A percentile compares a stretch with the other conserved stretches of the same genome.
These are phyloP conservation scores for Chamaecrista fasciculata DNA, from an alignment of 306 rosid species.

Conservation along the genomic window DNA sequence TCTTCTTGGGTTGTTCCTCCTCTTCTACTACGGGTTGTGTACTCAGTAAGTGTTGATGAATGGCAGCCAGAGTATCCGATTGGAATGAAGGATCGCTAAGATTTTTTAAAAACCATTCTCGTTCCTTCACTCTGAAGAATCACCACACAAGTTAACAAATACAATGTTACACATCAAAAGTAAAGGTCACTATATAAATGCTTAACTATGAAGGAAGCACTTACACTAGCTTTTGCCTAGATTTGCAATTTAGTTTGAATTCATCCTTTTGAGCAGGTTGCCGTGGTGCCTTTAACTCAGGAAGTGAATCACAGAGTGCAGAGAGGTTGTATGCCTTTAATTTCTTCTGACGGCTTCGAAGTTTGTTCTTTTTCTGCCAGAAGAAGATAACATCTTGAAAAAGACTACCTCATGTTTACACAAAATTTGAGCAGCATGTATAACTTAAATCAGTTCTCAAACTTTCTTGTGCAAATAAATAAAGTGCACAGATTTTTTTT, in stretches of 20 bases:
- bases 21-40: slow-evolving; percentile 57
- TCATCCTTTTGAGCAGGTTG: slow-evolving; percentile 28
- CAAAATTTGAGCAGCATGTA: background rate
- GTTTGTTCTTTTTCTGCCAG: slow-evolving; percentile 43
- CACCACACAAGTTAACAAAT: slow-evolving; percentile 19
- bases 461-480: background rate
- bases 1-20: slow-evolving; percentile 56
- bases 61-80: slow-evolving; percentile 59
- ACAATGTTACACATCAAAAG: slow-evolving; percentile 7
- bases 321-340: slow-evolving; percentile 74
- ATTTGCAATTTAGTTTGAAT: slow-evolving; percentile 56
- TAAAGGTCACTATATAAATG: slow-evolving; percentile 14
- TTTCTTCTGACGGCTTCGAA: slow-evolving; percentile 60
- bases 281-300: slow-evolving; percentile 43
- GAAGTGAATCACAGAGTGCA: slow-evolving; percentile 62
- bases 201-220: slow-evolving; percentile 30
- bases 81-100: slow-evolving; percentile 55
- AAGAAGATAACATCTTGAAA: slow-evolving; percentile 21
- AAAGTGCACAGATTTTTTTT: no score
- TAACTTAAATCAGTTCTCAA: background rate
- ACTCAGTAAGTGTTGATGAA: slow-evolving; percentile 52
- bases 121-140: slow-evolving; percentile 69
- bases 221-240: slow-evolving; percentile 63
- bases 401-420: slow-evolving; percentile 11
- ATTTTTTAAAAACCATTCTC: slow-evolving; percentile 45